phyloP scores from a whole-genome alignment of 805 yeast genomes.

The Pichia manshurica region DNA sequence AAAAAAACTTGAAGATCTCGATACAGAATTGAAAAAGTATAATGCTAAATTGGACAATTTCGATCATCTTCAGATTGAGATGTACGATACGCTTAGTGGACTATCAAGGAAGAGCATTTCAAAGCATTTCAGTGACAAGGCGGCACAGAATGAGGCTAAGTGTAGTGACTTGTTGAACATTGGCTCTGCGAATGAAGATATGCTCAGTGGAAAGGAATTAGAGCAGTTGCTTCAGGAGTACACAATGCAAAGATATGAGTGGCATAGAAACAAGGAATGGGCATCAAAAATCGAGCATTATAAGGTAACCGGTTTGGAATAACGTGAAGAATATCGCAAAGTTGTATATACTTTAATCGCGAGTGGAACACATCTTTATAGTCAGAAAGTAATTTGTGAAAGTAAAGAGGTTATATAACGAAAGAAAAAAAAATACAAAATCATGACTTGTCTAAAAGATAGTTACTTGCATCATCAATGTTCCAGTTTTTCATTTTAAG shows the following conservation, averaged over 20 bases:
- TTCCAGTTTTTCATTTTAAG: conserved; percentile 66
- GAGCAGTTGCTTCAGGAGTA: background rate
- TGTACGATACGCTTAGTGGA: conserved; percentile 27
- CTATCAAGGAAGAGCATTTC: conserved; percentile 33
- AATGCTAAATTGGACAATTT: conserved; percentile 18
- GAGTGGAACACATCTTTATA: too few species aligned
- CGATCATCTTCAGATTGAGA: conserved; percentile 21
- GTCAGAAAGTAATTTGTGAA: background rate
- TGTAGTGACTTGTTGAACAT: conserved; percentile 16
- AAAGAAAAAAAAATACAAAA: background rate
- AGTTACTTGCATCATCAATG: conserved; percentile 82
- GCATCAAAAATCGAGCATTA: background rate
- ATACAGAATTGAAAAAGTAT: conserved; percentile 23
- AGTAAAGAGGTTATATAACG: background rate
- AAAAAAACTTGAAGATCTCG: conserved; percentile 18
- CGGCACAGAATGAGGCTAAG: conserved; percentile 22
- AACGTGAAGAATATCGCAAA: too few species aligned
- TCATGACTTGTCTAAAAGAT: conserved; percentile 65
- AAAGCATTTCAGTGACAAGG: conserved; percentile 30
- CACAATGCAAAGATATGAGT: background rate
- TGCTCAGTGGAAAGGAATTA: conserved; percentile 8
- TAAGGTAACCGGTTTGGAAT: conserved; percentile 27
- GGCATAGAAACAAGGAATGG: conserved; percentile 6
- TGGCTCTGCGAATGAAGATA: conserved; percentile 10
- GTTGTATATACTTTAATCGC: too few species aligned